Evolutionary conservation across 2,329 filamentous ascomycete genomes (phyloP), one percentile per base, ranked within the genome.

Genomic region (Myriosclerotinia curreyana): DNA sequence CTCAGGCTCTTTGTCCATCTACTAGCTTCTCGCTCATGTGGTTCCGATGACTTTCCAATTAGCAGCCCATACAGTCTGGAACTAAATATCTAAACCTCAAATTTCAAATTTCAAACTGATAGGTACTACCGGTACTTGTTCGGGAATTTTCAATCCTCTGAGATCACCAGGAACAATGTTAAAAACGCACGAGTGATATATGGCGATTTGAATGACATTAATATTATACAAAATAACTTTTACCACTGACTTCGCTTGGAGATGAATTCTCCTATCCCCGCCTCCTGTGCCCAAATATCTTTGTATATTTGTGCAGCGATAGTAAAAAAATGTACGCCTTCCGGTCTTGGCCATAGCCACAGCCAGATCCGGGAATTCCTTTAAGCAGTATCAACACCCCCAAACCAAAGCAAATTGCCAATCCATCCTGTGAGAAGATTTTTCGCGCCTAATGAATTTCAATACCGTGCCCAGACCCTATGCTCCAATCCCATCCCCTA

Each of bases 401-500:
- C 49, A 5, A 12, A n/a, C 17, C 28, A 6, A 20, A 52, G 50
- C 20, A 58, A 36, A 17, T 28, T 42, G 22, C 25, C 28, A 12
- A 22, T 36, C 15, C 7, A 22, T 36, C 15, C 14, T 48, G 22
- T 48, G 14, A 58, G 28, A 14, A 48, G 46, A 46, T 36, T 48
- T 9, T 36, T 20, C 12, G 54, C 28, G 42, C 55, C 3, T 14
- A 36, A 58, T 42, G 11, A 31, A 20, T 58, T 48, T 20, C 3
- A 25, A 48, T 7, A 7, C 42, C 20, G 28, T 17, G 20, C n/a
- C 9, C 36, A 2, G 12, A 11, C 25, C 28, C 28, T 28, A 36
- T 46, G 28, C 44, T 15, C 12, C 31, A 22, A 25, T 8, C 11
- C 20, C 34, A 25, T 8, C 11, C 20, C 34, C 72, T 55, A 96